Base-by-base conservation (phyloP, 306 rosid species). In the Cucurbita argyrosperma region DNA sequence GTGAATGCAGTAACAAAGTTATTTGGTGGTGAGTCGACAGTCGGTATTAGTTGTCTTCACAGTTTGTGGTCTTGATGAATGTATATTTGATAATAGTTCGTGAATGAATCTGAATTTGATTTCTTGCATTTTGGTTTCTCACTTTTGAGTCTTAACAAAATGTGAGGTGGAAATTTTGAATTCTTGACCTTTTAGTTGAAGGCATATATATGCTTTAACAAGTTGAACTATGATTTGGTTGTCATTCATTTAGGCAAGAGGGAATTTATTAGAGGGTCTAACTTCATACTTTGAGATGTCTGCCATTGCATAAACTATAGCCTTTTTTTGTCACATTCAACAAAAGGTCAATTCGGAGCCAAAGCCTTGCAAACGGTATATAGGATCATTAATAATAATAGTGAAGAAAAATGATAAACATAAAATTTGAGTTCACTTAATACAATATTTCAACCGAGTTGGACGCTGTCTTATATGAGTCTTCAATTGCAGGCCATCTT, bases 1-100 rank as follows among this genome's bases (percentile, higher is more conserved):
- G 70, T 76, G 62, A 73, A 84, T 79, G 80, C 92, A 47, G 76
- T 85, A 52, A 85, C 83, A 60, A 86, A 87, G 85, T 78, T 89
- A 66, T 94, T 76, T 62, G 98, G 97, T 66, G 90, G 97, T 90
- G 71, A 80, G 86, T 72, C 23, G 53, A 53, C 73, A 71, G 52
- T 72, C 38, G 57, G 5, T 37, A 66, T 78, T 55, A 21, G 43
- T 6, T 67, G 19, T 19, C 51, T 65, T 45, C 65, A 55, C 74
- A 30, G 60, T 23, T 42, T 19, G 10, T 65, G 50, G 50, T 39
- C 26, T 64, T 64, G 71, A n/a, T 63, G 70, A 63, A 63, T 63
- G 51, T 46, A 63, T 64, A 39, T 64, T 64, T 18, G 6, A 40
- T 64, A 10, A n/a, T 4, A 30, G 23, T 66, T 66, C 72, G 3